phyloP scores from a whole-genome alignment of 2,329 filamentous ascomycete species.

The Aspergillus quadricinctus region DNA sequence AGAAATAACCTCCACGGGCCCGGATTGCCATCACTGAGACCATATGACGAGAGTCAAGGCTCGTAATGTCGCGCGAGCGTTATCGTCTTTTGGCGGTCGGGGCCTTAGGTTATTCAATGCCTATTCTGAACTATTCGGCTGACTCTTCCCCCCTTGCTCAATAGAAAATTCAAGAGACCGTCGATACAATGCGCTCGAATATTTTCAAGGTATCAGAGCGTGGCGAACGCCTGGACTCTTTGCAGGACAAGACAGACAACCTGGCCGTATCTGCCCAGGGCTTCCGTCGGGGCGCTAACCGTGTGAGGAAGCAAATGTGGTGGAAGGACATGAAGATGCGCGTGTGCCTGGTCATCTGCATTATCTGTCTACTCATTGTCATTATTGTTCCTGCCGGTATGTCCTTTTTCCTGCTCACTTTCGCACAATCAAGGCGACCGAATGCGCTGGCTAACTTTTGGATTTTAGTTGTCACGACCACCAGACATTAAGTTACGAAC shows the following conservation, averaged over 20 bases:
- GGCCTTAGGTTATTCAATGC: not conserved
- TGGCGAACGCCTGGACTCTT: constrained; percentile 79
- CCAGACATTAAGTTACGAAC: constrained; percentile 35
- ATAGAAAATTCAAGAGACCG: constrained; percentile 96
- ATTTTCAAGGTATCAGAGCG: constrained; percentile 95
- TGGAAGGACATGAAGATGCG: constrained; percentile 99
- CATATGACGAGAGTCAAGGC: not conserved
- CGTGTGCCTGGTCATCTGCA: constrained; percentile 86
- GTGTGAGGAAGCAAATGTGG: constrained; percentile 97
- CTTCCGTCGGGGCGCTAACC: constrained; percentile 93
- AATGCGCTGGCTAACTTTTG: constrained; percentile 12
- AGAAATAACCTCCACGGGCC: not conserved
- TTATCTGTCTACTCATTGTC: constrained; percentile 85
- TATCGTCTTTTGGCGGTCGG: not conserved
- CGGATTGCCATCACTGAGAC: not conserved
- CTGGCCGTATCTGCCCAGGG: constrained; percentile 88
- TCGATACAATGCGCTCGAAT: constrained; percentile 93
- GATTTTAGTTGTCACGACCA: constrained; percentile 41
- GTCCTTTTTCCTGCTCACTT: constrained; percentile 26
- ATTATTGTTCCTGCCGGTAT: constrained; percentile 92
- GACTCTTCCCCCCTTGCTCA: constrained; percentile 9
- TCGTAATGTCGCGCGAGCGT: not conserved
- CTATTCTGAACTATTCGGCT: constrained; percentile 12
- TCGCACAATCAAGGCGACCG: not conserved
- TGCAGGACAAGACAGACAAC: constrained; percentile 92